Conservation (phyloP, 768 basidiomycete species). For the Tulasnella sp. region DNA sequence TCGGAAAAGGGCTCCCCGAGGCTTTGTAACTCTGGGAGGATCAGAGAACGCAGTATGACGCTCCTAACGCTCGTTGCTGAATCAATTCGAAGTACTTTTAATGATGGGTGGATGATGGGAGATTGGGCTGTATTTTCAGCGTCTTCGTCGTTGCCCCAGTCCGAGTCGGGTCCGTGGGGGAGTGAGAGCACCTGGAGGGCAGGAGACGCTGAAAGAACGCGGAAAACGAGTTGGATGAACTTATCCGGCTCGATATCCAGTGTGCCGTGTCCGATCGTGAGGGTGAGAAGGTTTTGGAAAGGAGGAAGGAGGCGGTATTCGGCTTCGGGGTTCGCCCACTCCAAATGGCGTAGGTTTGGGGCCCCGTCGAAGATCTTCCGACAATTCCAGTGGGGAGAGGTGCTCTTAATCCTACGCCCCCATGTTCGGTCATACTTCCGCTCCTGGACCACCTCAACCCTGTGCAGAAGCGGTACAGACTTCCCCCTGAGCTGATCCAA, state of each 20-base stretch:
- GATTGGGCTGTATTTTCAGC: neutral
- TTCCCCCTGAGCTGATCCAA: neutral
- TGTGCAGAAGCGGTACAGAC: neutral
- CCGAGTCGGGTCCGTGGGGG: neutral
- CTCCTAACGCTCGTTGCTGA: neutral
- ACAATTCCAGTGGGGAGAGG: neutral
- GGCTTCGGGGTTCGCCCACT: neutral
- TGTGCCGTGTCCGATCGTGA: neutral
- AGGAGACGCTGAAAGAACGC: neutral
- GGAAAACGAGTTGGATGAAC: neutral
- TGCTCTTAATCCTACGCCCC: neutral
- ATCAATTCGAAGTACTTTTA: neutral
- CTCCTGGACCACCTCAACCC: neutral
- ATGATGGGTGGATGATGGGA: neutral
- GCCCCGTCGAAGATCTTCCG: neutral
- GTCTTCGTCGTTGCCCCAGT: no score
- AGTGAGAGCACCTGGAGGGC: neutral
- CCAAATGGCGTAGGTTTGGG: neutral
- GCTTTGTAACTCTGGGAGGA: neutral
- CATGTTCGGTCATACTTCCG: neutral
- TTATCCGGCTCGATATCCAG: neutral
- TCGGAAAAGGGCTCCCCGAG: neutral
- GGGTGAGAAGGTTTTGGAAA: slow-evolving; percentile 2
- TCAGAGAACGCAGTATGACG: neutral
- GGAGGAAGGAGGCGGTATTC: neutral